Evolutionary conservation across 2,329 filamentous ascomycete genomes (phyloP), one percentile per base, ranked within the genome.

Genomic region (Fusarium domesticum): DNA sequence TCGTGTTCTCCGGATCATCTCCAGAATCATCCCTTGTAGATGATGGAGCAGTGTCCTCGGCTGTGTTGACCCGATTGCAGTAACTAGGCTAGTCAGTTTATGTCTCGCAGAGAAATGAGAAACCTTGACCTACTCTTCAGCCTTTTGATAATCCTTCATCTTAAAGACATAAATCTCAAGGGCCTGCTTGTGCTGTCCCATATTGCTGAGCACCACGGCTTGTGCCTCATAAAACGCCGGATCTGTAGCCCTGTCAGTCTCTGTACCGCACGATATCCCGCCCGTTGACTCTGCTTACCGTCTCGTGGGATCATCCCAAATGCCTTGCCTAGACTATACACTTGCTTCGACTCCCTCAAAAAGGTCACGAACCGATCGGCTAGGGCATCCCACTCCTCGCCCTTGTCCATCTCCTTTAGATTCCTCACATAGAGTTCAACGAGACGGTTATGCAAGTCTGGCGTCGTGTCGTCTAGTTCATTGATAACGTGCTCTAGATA

Each of bases 161-260:
- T 92, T 93, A 70, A 96, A 98, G 19, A 97, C 92, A 64, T 96
- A 98, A 40, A 98, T 96, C 63, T 93, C 87, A n/a, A 98, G 72
- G 0, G 93, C 93, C 68, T 97, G 90, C 63, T 89, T 91, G 70
- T 98, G 91, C 58, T 92, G 86, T 6, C 89, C 89, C 88, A 97
- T 96, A 57, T 93, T 95, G 67, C 89, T 90, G 31, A 97, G 80
- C 16, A 97, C 84, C 35, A 97, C 85, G 6, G 93, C 93, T 49
- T 92, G 84, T 2, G 89, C 83, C 64, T 97, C 92, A 65, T 87
- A 95, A 60, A 96, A 96, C 3, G 81, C 76, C 0, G 90, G 75
- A 64, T 96, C 89, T 92, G n/a, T 4, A 11, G n/a, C 10, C 6
- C 42, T 34, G 47, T 59, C 11, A 57, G 49, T 25, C 15, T 50